These are phyloP conservation scores for Hypoxylon sp. DNA, from an alignment of 2,329 filamentous ascomycete genomes.

Conservation along the genomic window DNA sequence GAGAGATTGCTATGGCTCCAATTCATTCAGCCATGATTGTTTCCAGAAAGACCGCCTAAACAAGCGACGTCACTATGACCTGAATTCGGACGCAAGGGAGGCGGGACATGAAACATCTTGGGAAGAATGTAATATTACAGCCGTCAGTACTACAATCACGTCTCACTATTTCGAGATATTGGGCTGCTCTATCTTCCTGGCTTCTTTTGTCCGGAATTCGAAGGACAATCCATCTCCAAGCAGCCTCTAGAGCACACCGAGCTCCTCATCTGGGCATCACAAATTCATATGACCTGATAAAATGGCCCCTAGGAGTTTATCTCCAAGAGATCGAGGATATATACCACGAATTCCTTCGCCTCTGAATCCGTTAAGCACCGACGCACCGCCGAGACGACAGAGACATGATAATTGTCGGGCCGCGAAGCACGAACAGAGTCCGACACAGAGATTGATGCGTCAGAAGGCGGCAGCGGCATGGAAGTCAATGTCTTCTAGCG, in stretches of 20 bases:
- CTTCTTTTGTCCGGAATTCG: constrained; percentile 29
- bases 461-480: constrained; percentile 59
- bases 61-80: constrained; percentile 1
- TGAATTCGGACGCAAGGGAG: constrained; percentile 28
- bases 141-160: constrained; percentile 8
- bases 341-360: constrained; percentile 42
- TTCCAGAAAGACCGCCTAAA: background rate
- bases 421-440: constrained; percentile 51
- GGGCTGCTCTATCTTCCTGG: background rate
- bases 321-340: constrained; percentile 31
- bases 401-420: constrained; percentile 20
- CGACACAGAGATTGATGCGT: constrained; percentile 57
- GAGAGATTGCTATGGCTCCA: background rate
- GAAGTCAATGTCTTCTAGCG: constrained; percentile 52
- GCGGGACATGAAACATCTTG: constrained; percentile 25
- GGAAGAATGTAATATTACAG: constrained; percentile 19
- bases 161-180: constrained; percentile 3
- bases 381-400: constrained; percentile 17
- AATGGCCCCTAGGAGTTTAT: constrained; percentile 19
- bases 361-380: constrained; percentile 40
- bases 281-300: background rate
- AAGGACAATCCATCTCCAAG: constrained; percentile 1
- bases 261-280: background rate
- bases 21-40: background rate
- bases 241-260: constrained; percentile 7